phyloP scores from a whole-genome alignment of 139 green algal species.

The Zygnema circumcarinatum region DNA sequence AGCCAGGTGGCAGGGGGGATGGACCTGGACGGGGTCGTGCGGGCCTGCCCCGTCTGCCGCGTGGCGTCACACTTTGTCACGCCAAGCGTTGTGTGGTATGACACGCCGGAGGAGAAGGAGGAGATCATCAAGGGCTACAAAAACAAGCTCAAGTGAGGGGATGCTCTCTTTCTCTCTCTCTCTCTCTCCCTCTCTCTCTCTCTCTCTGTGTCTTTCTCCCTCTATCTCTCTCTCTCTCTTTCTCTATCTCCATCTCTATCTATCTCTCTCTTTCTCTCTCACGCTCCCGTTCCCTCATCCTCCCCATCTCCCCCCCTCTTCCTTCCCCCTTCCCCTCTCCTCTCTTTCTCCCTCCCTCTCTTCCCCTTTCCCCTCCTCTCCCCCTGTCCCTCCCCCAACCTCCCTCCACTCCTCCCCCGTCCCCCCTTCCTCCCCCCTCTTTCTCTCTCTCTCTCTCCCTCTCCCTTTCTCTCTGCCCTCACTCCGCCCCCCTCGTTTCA shows the following conservation, averaged over 20 bases:
- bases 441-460: not conserved
- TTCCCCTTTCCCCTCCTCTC: not conserved
- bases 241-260: not conserved
- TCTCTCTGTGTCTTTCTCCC: not conserved
- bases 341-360: not conserved
- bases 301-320: not conserved
- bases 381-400: not conserved
- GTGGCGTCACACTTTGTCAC: constrained; percentile 33
- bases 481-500: not conserved
- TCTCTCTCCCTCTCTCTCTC: constrained; percentile 8
- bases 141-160: constrained; percentile 29
- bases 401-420: not conserved
- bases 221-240: not conserved
- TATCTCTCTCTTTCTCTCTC: not conserved
- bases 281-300: not conserved
- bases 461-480: not conserved
- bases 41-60: constrained; percentile 49
- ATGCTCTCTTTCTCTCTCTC: not conserved
- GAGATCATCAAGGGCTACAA: constrained; percentile 46
- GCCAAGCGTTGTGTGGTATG: constrained; percentile 49
- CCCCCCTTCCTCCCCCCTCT: not conserved
- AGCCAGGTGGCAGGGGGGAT: not conserved
- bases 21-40: constrained; percentile 15
- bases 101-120: constrained; percentile 39
- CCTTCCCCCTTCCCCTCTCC: not conserved